phyloP scores from a whole-genome alignment of 2,329 filamentous ascomycete species.

The Trichoderma semiorbis region DNA sequence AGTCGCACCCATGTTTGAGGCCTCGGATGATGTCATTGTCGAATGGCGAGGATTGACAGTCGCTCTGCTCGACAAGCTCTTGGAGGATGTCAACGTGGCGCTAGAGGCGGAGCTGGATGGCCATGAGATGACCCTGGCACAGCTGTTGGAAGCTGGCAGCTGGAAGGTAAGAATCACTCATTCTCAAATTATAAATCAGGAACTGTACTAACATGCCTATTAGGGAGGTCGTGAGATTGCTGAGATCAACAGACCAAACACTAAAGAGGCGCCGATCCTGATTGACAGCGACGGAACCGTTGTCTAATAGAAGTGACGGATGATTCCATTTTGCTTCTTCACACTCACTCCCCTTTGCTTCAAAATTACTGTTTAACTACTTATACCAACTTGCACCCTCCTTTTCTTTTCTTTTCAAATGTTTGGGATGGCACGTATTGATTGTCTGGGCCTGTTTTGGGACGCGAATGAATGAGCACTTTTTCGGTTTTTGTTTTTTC shows the following conservation, averaged over 20 bases:
- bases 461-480: slow-evolving; percentile 14
- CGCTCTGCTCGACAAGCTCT: slow-evolving; percentile 55
- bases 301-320: slow-evolving; percentile 55
- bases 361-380: slow-evolving; percentile 2
- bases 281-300: slow-evolving; percentile 96
- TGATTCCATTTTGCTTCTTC: not conserved
- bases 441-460: slow-evolving; percentile 16
- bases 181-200: too few relatives aligned
- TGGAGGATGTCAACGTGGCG: slow-evolving; percentile 54
- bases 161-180: slow-evolving; percentile 73
- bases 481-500: not conserved
- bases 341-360: not conserved
- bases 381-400: not conserved
- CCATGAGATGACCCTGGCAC: slow-evolving; percentile 71
- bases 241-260: slow-evolving; percentile 91
- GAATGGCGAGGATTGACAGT: slow-evolving; percentile 65
- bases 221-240: slow-evolving; percentile 91
- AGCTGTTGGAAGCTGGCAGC: slow-evolving; percentile 91
- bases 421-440: slow-evolving; percentile 17
- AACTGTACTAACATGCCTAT: not conserved
- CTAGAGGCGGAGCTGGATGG: slow-evolving; percentile 64
- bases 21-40: slow-evolving; percentile 58
- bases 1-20: slow-evolving; percentile 57
- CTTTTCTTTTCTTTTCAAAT: not conserved
- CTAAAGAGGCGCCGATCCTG: slow-evolving; percentile 92